A percentile compares a stretch with the other conserved stretches of the same genome.
Conservation (phyloP, 352 stramenopile genomes). For the Pythium utonaiense region DNA sequence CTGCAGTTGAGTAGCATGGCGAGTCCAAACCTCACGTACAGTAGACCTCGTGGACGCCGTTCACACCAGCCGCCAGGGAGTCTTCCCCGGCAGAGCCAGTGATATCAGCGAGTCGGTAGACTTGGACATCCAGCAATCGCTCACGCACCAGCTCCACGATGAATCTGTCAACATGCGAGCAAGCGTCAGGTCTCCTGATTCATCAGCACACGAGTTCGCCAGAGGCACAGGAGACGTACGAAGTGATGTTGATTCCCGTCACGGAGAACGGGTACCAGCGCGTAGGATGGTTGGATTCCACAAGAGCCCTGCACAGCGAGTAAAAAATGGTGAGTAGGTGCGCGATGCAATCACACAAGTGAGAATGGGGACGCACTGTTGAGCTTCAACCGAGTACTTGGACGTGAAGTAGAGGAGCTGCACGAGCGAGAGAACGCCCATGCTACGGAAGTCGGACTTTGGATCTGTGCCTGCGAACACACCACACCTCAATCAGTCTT, state of each 20-base stretch:
- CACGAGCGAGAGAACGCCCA: constrained; percentile 73
- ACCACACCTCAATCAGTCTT: background rate
- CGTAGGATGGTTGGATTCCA: constrained; percentile 81
- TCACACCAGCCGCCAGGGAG: constrained; percentile 30
- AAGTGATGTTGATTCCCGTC: constrained; percentile 85
- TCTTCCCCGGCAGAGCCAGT: constrained; percentile 24
- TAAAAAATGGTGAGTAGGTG: background rate
- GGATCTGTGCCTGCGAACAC: constrained; percentile 55
- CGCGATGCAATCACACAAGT: too few relatives aligned
- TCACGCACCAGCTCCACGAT: constrained; percentile 72
- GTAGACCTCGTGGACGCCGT: constrained; percentile 71
- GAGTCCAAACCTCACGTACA: constrained; percentile 31
- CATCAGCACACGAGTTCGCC: too few relatives aligned
- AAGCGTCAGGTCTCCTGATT: background rate
- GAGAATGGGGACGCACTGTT: constrained; percentile 32
- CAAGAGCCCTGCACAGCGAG: constrained; percentile 40
- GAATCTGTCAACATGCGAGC: constrained; percentile 36
- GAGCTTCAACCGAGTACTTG: constrained; percentile 70
- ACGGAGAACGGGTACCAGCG: constrained; percentile 86
- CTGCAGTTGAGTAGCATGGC: background rate
- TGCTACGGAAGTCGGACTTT: constrained; percentile 84
- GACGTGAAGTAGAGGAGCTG: constrained; percentile 77
- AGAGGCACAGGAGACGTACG: too few relatives aligned
- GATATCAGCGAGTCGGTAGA: constrained; percentile 44
- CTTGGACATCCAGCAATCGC: constrained; percentile 66